Evolutionary conservation across 768 basidiomycete genomes (phyloP), one percentile per base, ranked within the genome.

Genomic region (Auricularia heimuer): DNA sequence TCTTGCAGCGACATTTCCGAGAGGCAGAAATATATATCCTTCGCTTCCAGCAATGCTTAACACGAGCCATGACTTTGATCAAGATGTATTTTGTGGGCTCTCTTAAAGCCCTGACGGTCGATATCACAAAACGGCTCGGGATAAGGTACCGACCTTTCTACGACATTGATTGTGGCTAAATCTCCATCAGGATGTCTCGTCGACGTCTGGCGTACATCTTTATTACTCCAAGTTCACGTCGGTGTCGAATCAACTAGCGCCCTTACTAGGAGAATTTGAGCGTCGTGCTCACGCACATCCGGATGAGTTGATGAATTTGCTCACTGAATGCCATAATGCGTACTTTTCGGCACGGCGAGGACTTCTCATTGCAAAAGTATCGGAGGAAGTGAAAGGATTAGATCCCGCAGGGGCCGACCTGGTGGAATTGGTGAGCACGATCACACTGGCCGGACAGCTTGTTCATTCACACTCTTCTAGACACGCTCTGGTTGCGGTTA

Each of bases 11-110:
- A 68, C 87, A 94, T 73, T 99, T 88, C 77, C 83, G 83, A 68
- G 97, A 98, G 77, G 87, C 94, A 7, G 94, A 98, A 70, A 79
- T 99, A 21, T 98, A 97, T 74, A 79, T 97, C n/a, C 82, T 99
- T 36, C 87, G 97, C 29, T 98, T 95, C 76, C 96, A 97, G 71
- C 97, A 99, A 75, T 99, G 97, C 73, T 89, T 98, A 84, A 97
- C 94, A 0, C 86, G 97, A 34, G 90, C 93, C 10, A 98, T 98
- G 96, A 98, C 95, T 0, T 82, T 99, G 54, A 92, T 98, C 78
- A 96, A 92, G 75, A 95, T 98, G 86, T 94, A 90, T 76, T 98
- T 97, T 71, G 87, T 96, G 4, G 89, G 88, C 3, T 89, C 90
- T 7, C 78, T 98, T 4, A 82, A 89, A 47, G 86, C 89, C 0